Evolutionary conservation across 768 basidiomycete species (phyloP).

Genomic region (Boletus rubescentipes): DNA sequence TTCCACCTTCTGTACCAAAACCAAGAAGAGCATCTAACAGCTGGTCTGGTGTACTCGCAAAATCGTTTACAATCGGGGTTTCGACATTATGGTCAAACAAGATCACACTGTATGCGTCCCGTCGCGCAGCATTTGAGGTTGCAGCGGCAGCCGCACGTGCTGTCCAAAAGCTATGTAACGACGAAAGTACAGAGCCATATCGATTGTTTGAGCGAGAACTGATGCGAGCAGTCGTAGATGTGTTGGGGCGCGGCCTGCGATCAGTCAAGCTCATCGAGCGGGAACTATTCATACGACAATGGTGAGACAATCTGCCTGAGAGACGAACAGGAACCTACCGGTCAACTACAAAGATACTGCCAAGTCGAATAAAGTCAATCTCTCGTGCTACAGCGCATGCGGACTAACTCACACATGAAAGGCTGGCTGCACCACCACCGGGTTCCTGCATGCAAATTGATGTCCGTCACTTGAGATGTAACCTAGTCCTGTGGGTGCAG

Average conservation of each 20-base stretch:
- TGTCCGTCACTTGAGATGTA: slow-evolving; percentile 60
- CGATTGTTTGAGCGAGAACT: slow-evolving; percentile 41
- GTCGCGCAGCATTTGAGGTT: slow-evolving; percentile 30
- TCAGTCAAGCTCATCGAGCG: slow-evolving; percentile 48
- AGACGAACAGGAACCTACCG: slow-evolving; percentile 28
- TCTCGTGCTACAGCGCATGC: not conserved
- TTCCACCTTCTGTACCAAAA: slow-evolving; percentile 35
- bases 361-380: not conserved
- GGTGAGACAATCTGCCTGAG: not conserved
- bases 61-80: slow-evolving; percentile 44
- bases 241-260: slow-evolving; percentile 42
- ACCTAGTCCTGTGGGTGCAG: slow-evolving; percentile 33
- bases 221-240: slow-evolving; percentile 43
- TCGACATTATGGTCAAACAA: slow-evolving; percentile 38
- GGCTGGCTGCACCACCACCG: slow-evolving; percentile 48
- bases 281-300: slow-evolving; percentile 37
- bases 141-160: slow-evolving; percentile 44
- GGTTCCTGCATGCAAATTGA: slow-evolving; percentile 52
- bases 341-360: slow-evolving; percentile 56
- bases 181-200: slow-evolving; percentile 58
- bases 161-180: slow-evolving; percentile 55
- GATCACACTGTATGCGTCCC: slow-evolving; percentile 58
- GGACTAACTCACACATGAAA: slow-evolving; percentile 54
- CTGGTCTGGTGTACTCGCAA: slow-evolving; percentile 42
- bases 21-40: slow-evolving; percentile 41